Evolutionary conservation across 2,329 filamentous ascomycete species (phyloP).

Genomic region (Graphiopsis chlorocephala): DNA sequence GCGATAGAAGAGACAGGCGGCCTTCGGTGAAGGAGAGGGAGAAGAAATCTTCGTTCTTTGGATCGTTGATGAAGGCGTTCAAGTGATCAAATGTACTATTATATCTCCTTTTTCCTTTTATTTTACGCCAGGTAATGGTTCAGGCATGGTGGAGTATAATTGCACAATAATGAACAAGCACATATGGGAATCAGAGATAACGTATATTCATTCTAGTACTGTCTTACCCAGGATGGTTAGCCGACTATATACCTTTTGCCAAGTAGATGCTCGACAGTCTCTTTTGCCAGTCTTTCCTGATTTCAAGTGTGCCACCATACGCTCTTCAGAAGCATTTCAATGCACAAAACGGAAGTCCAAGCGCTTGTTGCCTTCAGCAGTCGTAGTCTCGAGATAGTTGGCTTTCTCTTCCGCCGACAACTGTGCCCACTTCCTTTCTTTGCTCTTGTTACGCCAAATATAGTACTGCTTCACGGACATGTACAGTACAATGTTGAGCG

Average conservation of each 20-base stretch:
- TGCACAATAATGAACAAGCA: not conserved
- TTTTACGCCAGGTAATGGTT: not conserved
- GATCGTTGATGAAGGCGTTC: conserved; percentile 5
- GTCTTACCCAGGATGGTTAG: too few relatives aligned
- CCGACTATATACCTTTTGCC: too few relatives aligned
- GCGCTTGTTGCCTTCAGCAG: conserved; percentile 37
- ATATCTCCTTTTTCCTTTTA: not conserved
- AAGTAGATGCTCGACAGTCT: not conserved
- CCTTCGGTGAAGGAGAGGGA: conserved; percentile 1
- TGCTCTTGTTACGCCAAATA: conserved; percentile 21
- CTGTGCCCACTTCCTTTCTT: conserved; percentile 47
- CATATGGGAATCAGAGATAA: not conserved
- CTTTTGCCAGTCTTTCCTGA: not conserved
- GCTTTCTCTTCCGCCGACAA: conserved; percentile 49
- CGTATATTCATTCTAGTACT: not conserved
- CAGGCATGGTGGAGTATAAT: not conserved
- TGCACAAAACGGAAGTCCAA: conserved; percentile 30
- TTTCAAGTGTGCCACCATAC: not conserved
- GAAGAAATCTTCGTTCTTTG: conserved; percentile 15
- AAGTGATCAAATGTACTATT: not conserved
- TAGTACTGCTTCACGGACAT: conserved; percentile 21
- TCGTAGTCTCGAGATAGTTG: conserved; percentile 43
- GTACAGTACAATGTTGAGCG: not conserved
- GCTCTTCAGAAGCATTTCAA: not conserved
- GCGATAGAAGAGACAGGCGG: conserved; percentile 4